phyloP scores from a whole-genome alignment of 345 rosid genomes.

The Citrus maxima region DNA sequence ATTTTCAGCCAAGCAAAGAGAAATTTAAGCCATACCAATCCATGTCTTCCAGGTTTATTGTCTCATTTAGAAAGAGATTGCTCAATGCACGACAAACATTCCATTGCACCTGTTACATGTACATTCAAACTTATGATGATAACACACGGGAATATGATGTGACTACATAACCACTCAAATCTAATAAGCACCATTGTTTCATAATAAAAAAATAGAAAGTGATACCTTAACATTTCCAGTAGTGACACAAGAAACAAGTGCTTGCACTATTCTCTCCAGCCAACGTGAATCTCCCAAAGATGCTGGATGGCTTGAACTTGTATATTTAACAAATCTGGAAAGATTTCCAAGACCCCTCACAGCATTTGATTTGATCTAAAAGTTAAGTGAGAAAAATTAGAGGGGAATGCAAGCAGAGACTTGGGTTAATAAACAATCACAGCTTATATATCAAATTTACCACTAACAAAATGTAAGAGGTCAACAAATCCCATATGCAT shows the following conservation, averaged over 20 bases:
- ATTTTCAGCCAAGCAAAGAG: slow-evolving; percentile 10
- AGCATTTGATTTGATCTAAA: slow-evolving; percentile 78
- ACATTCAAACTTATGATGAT: slow-evolving; percentile 15
- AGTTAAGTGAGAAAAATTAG: neutral
- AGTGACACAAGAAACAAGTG: slow-evolving; percentile 92
- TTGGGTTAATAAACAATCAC: neutral
- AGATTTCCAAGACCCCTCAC: slow-evolving; percentile 91
- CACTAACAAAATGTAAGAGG: neutral
- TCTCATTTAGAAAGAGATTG: slow-evolving; percentile 74
- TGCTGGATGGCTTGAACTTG: slow-evolving; percentile 26
- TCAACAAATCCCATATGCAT: neutral
- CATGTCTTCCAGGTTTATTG: slow-evolving; percentile 69
- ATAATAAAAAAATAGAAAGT: neutral
- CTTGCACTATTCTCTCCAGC: slow-evolving; percentile 78
- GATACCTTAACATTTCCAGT: slow-evolving; percentile 95
- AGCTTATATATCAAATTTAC: neutral
- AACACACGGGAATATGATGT: slow-evolving; percentile 2
- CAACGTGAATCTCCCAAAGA: slow-evolving; percentile 35
- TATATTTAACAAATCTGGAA: slow-evolving; percentile 49
- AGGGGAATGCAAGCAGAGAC: neutral
- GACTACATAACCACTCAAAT: neutral
- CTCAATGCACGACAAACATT: slow-evolving; percentile 93
- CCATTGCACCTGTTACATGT: slow-evolving; percentile 84
- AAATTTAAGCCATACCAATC: slow-evolving; percentile 60
- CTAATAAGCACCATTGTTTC: neutral